These are phyloP conservation scores for Cajanus cajan DNA, from an alignment of 306 rosid genomes.

Conservation along the genomic window DNA sequence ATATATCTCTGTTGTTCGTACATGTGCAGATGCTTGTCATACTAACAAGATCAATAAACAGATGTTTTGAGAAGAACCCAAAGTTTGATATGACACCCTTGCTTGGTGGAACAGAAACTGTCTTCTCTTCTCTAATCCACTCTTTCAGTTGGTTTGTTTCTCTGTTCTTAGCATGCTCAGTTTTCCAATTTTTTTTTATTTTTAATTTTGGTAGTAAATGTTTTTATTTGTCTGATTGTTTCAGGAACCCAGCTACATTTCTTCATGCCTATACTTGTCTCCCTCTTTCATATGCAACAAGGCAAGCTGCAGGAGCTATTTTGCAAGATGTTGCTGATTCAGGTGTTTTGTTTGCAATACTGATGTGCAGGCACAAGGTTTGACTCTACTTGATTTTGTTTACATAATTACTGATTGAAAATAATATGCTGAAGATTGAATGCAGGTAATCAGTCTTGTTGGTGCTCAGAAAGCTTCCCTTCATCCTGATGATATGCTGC, in stretches of 20 bases:
- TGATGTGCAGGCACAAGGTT: slow-evolving; percentile 98
- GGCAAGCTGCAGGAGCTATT: slow-evolving; percentile 97
- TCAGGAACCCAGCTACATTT: slow-evolving; percentile 94
- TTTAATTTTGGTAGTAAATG: slow-evolving; percentile 4
- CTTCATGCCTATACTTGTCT: slow-evolving; percentile 98
- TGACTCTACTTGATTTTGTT: not conserved
- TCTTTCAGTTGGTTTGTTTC: slow-evolving; percentile 89
- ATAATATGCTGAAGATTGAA: slow-evolving; percentile 41
- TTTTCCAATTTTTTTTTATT: not conserved
- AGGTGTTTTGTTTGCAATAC: slow-evolving; percentile 88
- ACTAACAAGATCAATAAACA: slow-evolving; percentile 85
- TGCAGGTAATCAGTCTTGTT: slow-evolving; percentile 91
- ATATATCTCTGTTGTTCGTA: slow-evolving; percentile 14
- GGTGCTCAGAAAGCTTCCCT: slow-evolving; percentile 99
- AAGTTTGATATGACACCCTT: slow-evolving; percentile 97
- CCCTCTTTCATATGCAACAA: slow-evolving; percentile 88
- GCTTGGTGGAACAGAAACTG: slow-evolving; percentile 95
- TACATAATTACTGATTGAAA: slow-evolving; percentile 10
- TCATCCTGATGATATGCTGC: slow-evolving; percentile 93
- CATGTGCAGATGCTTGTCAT: slow-evolving; percentile 91
- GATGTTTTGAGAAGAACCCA: slow-evolving; percentile 95
- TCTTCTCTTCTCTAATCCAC: slow-evolving; percentile 91
- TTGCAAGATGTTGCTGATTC: slow-evolving; percentile 95
- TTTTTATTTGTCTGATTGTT: slow-evolving; percentile 31
- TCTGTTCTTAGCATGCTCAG: slow-evolving; percentile 19